Conservation (phyloP, 73 alveolate species). For the Uronychia binucleata region DNA sequence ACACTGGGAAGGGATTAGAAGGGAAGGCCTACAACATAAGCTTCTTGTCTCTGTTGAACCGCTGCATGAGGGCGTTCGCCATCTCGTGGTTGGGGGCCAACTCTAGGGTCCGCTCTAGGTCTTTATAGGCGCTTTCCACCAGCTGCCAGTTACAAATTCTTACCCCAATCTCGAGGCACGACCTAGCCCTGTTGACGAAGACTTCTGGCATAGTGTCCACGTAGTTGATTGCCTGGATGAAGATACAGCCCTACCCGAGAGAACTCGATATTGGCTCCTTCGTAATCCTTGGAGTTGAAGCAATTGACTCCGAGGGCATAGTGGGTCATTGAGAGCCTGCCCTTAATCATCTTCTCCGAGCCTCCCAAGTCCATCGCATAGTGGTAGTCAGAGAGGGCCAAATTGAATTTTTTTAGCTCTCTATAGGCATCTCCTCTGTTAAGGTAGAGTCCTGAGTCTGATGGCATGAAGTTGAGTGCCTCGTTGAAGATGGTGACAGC, state of each 20-base stretch:
- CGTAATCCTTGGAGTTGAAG: slow-evolving; percentile 62
- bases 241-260: slow-evolving; percentile 42
- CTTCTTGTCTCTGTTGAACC: slow-evolving; percentile 62
- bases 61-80: slow-evolving; percentile 62
- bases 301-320: slow-evolving; percentile 72
- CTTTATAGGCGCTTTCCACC: slow-evolving; percentile 65
- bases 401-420: slow-evolving; percentile 56
- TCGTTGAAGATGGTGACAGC: slow-evolving; percentile 77
- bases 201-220: slow-evolving; percentile 53
- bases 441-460: slow-evolving; percentile 69
- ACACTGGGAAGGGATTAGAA: not conserved
- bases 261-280: slow-evolving; percentile 76
- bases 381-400: slow-evolving; percentile 73
- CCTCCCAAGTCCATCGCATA: slow-evolving; percentile 78
- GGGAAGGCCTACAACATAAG: slow-evolving; percentile 14
- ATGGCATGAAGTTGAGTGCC: slow-evolving; percentile 72
- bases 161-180: slow-evolving; percentile 53
- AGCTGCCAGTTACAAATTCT: not conserved
- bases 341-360: slow-evolving; percentile 29
- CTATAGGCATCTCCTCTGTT: slow-evolving; percentile 80
- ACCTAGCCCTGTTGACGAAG: slow-evolving; percentile 67
- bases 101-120: slow-evolving; percentile 63
- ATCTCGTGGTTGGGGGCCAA: slow-evolving; percentile 58
- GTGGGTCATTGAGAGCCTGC: slow-evolving; percentile 68
- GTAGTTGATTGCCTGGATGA: slow-evolving; percentile 52